These are phyloP conservation scores for Nigrospora sphaerica DNA, from an alignment of 2,329 filamentous ascomycete genomes.

Conservation along the genomic window DNA sequence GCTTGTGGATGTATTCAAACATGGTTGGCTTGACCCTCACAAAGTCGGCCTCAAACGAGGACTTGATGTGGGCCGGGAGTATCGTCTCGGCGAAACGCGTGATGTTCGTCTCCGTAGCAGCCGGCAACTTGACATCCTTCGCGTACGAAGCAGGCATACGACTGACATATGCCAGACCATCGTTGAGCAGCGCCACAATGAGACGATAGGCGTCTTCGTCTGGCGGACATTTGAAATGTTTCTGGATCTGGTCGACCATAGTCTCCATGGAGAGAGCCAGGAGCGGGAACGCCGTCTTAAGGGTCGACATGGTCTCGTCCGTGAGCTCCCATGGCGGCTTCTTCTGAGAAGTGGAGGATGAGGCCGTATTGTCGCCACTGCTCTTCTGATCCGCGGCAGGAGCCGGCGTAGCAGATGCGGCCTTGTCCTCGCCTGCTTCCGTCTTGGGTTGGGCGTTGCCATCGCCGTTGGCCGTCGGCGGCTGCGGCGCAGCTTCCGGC, in stretches of 20 bases:
- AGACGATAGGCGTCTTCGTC: constrained; percentile 97
- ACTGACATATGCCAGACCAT: constrained; percentile 87
- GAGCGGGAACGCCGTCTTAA: constrained; percentile 95
- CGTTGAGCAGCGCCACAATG: constrained; percentile 95
- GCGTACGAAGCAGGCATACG: constrained; percentile 82
- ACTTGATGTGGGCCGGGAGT: constrained; percentile 86
- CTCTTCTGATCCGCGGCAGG: constrained; percentile 1
- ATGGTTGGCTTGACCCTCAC: constrained; percentile 92
- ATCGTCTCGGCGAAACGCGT: constrained; percentile 95
- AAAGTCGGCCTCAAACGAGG: constrained; percentile 96
- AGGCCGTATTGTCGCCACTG: constrained; percentile 16
- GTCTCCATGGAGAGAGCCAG: constrained; percentile 98
- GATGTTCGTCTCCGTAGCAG: constrained; percentile 91
- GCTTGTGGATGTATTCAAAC: constrained; percentile 96
- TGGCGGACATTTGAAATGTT: constrained; percentile 97
- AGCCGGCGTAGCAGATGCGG: constrained; percentile 13
- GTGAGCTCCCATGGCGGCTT: constrained; percentile 95
- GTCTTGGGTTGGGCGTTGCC: constrained; percentile 33
- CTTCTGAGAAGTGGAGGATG: constrained; percentile 35
- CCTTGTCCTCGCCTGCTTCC: constrained; percentile 30
- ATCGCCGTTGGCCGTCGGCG: constrained; percentile 43
- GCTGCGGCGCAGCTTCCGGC: constrained; percentile 34
- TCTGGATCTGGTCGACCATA: constrained; percentile 98
- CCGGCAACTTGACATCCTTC: constrained; percentile 82
- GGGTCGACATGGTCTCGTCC: constrained; percentile 88